phyloP scores from a whole-genome alignment of 2,329 filamentous ascomycete species.

The Rhinocladiella similis region DNA sequence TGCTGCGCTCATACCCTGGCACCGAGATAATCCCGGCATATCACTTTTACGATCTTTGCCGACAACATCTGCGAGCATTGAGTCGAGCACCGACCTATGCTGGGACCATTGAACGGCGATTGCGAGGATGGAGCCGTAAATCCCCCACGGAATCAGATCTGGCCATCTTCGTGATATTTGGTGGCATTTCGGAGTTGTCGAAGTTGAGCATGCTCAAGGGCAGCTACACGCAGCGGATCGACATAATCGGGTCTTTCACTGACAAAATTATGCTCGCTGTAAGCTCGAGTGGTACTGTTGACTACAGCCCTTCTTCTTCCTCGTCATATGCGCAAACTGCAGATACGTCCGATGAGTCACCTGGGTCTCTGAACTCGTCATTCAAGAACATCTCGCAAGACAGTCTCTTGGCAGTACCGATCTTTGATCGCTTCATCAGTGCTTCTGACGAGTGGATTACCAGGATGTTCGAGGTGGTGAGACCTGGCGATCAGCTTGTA shows the following conservation, averaged over 20 bases:
- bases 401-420: slow-evolving; percentile 11
- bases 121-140: slow-evolving; percentile 21
- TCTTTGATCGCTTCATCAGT: slow-evolving; percentile 13
- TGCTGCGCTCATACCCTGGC: slow-evolving; percentile 18
- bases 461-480: slow-evolving; percentile 14
- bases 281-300: neutral
- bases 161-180: slow-evolving; percentile 22
- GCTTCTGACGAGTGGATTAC: slow-evolving; percentile 18
- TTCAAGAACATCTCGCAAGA: slow-evolving; percentile 11
- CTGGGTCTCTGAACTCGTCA: slow-evolving; percentile 3
- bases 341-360: neutral
- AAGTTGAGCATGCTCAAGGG: slow-evolving; percentile 25
- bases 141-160: slow-evolving; percentile 23
- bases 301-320: no score
- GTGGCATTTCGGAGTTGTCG: slow-evolving; percentile 23
- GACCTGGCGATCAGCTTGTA: slow-evolving; percentile 9
- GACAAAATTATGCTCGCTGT: slow-evolving; percentile 15
- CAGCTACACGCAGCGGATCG: slow-evolving; percentile 23
- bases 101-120: slow-evolving; percentile 21
- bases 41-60: slow-evolving; percentile 23
- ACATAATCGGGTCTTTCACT: slow-evolving; percentile 18
- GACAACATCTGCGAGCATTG: slow-evolving; percentile 21
- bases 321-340: neutral
- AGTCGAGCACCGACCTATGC: slow-evolving; percentile 24
- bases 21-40: slow-evolving; percentile 22